Percentiles rank a stretch among this genome's conserved stretches.
These are phyloP conservation scores for Fusarium sterilihyphosum DNA, from an alignment of 2,329 filamentous ascomycete genomes.

Conservation along the genomic window DNA sequence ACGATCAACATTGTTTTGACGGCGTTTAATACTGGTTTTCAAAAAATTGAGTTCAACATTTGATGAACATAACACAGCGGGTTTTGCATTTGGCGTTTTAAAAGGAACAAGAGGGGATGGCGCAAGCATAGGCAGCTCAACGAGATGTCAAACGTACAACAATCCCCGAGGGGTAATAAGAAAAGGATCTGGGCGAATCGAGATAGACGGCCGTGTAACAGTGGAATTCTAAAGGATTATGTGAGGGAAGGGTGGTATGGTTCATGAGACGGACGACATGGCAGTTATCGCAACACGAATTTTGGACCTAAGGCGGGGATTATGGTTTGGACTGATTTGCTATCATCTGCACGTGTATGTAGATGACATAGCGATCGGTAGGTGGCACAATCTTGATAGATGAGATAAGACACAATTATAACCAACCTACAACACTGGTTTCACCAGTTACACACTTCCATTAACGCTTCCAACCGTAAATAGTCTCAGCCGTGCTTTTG, in stretches of 20 bases:
- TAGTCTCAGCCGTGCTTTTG: background rate
- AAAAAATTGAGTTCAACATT: slow-evolving; percentile 3
- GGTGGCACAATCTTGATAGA: slow-evolving; percentile 18
- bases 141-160: slow-evolving; percentile 5
- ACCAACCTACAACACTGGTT: background rate
- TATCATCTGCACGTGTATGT: slow-evolving; percentile 2
- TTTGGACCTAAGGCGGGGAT: background rate
- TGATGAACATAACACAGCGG: slow-evolving; percentile 8
- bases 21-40: slow-evolving; percentile 32
- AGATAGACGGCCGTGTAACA: slow-evolving; percentile 17
- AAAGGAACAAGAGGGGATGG: slow-evolving; percentile 20
- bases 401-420: slow-evolving; percentile 23
- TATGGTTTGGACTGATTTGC: background rate
- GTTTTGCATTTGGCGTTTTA: slow-evolving; percentile 36
- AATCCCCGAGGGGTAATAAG: slow-evolving; percentile 27
- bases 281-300: slow-evolving; percentile 22
- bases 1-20: slow-evolving; percentile 21
- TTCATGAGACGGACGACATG: slow-evolving; percentile 26
- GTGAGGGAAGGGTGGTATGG: background rate
- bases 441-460: background rate
- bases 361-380: background rate
- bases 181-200: background rate
- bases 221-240: background rate
- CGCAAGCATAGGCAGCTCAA: slow-evolving; percentile 11
- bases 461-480: background rate